Percentiles rank a stretch among this genome's conserved stretches.
Evolutionary conservation across 1,139 yeast species (phyloP).

Genomic region (Candida sp.): DNA sequence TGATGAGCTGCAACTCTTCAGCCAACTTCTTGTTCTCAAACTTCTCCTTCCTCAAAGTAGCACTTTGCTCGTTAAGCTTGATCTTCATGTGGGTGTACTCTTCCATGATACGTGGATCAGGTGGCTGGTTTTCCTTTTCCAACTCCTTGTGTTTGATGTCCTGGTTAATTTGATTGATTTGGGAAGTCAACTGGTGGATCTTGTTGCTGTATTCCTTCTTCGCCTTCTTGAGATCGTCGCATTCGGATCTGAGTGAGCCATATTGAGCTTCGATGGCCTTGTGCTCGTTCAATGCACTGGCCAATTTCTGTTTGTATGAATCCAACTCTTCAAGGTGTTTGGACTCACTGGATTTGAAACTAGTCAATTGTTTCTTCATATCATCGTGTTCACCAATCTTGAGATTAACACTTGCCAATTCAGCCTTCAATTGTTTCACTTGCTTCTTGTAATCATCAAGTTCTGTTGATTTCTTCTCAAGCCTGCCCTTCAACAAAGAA

Average conservation of each 20-base stretch:
- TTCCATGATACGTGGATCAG: slow-evolving; percentile 37
- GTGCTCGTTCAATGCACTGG: slow-evolving; percentile 9
- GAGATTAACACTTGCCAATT: slow-evolving; percentile 10
- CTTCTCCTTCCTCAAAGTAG: slow-evolving; percentile 52
- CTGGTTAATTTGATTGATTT: slow-evolving; percentile 24
- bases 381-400: slow-evolving; percentile 6
- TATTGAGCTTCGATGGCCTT: slow-evolving; percentile 19
- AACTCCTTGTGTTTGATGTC: slow-evolving; percentile 20
- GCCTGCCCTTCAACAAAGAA: slow-evolving; percentile 12
- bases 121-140: slow-evolving; percentile 47
- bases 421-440: slow-evolving; percentile 15
- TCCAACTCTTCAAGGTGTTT: slow-evolving; percentile 11
- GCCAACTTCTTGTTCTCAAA: slow-evolving; percentile 57
- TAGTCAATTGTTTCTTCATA: slow-evolving; percentile 3
- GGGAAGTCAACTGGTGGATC: slow-evolving; percentile 26
- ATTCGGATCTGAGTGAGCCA: slow-evolving; percentile 36
- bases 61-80: slow-evolving; percentile 56
- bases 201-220: slow-evolving; percentile 31
- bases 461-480: slow-evolving; percentile 14
- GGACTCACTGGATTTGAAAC: slow-evolving; percentile 7
- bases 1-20: slow-evolving; percentile 64
- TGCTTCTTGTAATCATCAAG: slow-evolving; percentile 13
- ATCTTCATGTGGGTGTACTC: slow-evolving; percentile 56
- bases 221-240: slow-evolving; percentile 30
- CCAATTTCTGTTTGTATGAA: slow-evolving; percentile 6